These are phyloP conservation scores for Inonotus hispidus DNA, from an alignment of 1,284 basidiomycete genomes.

Conservation along the genomic window DNA sequence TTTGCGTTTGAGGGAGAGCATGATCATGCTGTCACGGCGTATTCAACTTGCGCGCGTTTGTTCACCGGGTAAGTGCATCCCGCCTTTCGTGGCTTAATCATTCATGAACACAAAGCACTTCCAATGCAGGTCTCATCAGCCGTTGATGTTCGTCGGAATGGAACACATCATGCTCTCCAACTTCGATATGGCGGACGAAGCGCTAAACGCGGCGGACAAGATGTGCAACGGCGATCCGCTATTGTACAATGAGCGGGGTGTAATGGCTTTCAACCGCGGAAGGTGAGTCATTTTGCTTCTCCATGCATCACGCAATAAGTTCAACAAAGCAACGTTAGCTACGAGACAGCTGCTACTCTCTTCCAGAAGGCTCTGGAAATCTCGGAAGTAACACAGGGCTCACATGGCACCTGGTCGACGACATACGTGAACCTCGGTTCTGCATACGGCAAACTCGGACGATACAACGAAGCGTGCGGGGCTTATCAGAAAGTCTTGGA, in stretches of 20 bases:
- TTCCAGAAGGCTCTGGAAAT: slow-evolving; percentile 71
- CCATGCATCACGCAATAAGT: too few species aligned
- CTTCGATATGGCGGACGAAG: slow-evolving; percentile 78
- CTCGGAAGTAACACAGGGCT: slow-evolving; percentile 79
- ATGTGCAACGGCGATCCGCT: slow-evolving; percentile 87
- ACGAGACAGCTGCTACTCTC: slow-evolving; percentile 60
- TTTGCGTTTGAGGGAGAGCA: slow-evolving; percentile 97
- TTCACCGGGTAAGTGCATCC: slow-evolving; percentile 74
- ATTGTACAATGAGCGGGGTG: slow-evolving; percentile 88
- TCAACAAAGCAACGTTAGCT: too few species aligned
- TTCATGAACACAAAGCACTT: not conserved
- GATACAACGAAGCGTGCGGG: slow-evolving; percentile 60
- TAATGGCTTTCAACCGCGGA: slow-evolving; percentile 84
- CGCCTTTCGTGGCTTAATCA: slow-evolving; percentile 2
- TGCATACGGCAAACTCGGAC: slow-evolving; percentile 73
- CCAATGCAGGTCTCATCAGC: slow-evolving; percentile 74
- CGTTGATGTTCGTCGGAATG: slow-evolving; percentile 96
- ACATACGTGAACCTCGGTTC: slow-evolving; percentile 92
- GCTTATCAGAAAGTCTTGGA: slow-evolving; percentile 75
- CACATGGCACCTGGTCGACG: slow-evolving; percentile 77
- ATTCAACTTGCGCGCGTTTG: slow-evolving; percentile 92
- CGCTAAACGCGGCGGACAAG: slow-evolving; percentile 72
- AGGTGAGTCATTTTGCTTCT: too few species aligned
- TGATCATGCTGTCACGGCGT: slow-evolving; percentile 97
- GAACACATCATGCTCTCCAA: slow-evolving; percentile 93